Evolutionary conservation across 192 early-diverging fungal genomes (phyloP).

Genomic region (Coemansia brasiliensis): DNA sequence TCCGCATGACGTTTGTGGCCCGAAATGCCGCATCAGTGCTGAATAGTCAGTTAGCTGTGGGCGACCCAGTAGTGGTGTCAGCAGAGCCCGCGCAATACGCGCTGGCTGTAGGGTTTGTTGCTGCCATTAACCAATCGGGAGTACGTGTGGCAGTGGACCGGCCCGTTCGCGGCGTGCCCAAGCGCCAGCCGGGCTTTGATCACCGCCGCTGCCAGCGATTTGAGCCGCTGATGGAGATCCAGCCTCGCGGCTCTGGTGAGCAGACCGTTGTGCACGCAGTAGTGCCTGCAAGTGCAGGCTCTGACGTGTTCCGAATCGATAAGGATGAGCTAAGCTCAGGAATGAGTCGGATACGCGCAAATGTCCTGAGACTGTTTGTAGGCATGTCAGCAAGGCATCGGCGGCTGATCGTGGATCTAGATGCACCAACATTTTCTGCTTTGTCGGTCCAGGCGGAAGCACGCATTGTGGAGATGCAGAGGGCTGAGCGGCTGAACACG

Average conservation of each 20-base stretch:
- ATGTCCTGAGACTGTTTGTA: slow-evolving; percentile 73
- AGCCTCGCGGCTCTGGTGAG: slow-evolving; percentile 13
- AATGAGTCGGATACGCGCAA: slow-evolving; percentile 68
- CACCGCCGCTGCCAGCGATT: slow-evolving; percentile 58
- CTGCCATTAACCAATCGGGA: slow-evolving; percentile 48
- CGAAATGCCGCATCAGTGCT: slow-evolving; percentile 21
- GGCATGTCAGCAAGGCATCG: slow-evolving; percentile 57
- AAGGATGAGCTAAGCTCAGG: slow-evolving; percentile 77
- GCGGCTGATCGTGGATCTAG: slow-evolving; percentile 77
- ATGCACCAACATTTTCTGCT: slow-evolving; percentile 62
- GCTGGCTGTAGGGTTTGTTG: slow-evolving; percentile 74
- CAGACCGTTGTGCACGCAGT: slow-evolving; percentile 29
- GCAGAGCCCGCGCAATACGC: slow-evolving; percentile 71
- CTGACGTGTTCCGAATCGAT: slow-evolving; percentile 67
- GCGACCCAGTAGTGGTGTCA: slow-evolving; percentile 84
- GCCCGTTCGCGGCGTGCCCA: slow-evolving; percentile 65
- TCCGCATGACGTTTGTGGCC: slow-evolving; percentile 32
- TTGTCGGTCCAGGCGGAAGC: slow-evolving; percentile 21
- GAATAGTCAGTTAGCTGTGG: slow-evolving; percentile 51
- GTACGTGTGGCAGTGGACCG: slow-evolving; percentile 64
- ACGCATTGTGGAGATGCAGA: slow-evolving; percentile 12
- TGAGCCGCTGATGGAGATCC: slow-evolving; percentile 44
- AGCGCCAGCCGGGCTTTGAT: slow-evolving; percentile 59
- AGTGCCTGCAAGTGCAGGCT: slow-evolving; percentile 32
- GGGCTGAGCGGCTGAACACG: slow-evolving; percentile 59